Conservation (phyloP, 2,329 filamentous ascomycete species). For the Lasiodiplodia sp. region DNA sequence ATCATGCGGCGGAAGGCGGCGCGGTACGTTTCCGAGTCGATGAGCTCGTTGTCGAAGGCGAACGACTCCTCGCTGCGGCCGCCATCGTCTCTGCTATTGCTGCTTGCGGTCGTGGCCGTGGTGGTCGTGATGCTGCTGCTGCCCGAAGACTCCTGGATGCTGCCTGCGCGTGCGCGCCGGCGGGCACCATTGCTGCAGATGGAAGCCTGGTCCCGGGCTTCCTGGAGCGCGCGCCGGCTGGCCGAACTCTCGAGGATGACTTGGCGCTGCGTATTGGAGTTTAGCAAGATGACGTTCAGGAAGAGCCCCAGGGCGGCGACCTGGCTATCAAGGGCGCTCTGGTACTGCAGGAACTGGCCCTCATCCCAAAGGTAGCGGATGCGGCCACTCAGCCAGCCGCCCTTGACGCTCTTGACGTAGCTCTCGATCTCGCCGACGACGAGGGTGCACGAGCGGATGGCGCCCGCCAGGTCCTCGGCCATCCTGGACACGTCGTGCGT, state of each 20-base stretch:
- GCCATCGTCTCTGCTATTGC: background rate
- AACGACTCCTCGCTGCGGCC: background rate
- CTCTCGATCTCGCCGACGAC: background rate
- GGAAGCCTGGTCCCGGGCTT: constrained; percentile 1
- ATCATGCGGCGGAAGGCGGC: background rate
- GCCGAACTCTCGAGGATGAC: background rate
- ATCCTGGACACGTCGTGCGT: background rate
- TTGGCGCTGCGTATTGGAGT: background rate
- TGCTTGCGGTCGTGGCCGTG: background rate
- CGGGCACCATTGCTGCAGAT: background rate
- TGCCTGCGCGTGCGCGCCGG: too few species aligned
- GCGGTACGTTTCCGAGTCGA: constrained; percentile 10
- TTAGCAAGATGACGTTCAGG: constrained; percentile 10
- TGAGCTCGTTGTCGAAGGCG: constrained; percentile 2
- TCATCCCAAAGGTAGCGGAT: constrained; percentile 4
- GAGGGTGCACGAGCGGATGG: background rate
- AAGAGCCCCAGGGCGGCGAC: constrained; percentile 5
- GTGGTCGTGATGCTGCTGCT: background rate
- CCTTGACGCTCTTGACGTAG: background rate
- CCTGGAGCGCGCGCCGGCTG: background rate
- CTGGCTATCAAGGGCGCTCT: constrained; percentile 6
- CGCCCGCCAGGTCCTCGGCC: background rate
- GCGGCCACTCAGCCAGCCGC: background rate
- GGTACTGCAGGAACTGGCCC: background rate
- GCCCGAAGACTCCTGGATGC: too few species aligned